These are phyloP conservation scores for Sporothrix luriei DNA, from an alignment of 2,329 filamentous ascomycete species.

Conservation along the genomic window DNA sequence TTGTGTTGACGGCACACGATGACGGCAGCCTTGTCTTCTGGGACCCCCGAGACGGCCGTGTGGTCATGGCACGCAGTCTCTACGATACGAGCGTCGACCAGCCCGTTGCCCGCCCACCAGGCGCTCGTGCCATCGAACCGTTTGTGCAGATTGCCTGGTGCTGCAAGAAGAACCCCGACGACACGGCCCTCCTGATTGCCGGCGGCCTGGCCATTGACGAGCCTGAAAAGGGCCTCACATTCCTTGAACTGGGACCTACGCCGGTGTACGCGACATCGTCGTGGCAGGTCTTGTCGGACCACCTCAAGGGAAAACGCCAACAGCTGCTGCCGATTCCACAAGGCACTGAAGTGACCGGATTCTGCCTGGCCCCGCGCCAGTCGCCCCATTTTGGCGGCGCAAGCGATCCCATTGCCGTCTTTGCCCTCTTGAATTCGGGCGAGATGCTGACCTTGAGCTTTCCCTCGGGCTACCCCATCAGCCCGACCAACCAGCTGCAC, in stretches of 20 bases:
- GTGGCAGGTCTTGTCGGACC: conserved; percentile 78
- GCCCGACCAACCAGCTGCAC: conserved; percentile 89
- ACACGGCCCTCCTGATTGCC: conserved; percentile 84
- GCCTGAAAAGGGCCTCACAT: conserved; percentile 75
- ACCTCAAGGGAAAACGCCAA: conserved; percentile 77
- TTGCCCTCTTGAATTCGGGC: conserved; percentile 79
- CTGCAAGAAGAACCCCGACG: conserved; percentile 89
- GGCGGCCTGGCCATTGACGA: conserved; percentile 73
- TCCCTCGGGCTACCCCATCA: conserved; percentile 86
- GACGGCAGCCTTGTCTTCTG: conserved; percentile 92
- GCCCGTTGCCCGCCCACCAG: conserved; percentile 53
- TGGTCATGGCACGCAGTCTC: conserved; percentile 81
- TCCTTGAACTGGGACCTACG: conserved; percentile 85
- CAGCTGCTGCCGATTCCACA: conserved; percentile 73
- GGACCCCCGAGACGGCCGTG: conserved; percentile 85
- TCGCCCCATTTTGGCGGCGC: conserved; percentile 86
- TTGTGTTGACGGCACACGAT: conserved; percentile 82
- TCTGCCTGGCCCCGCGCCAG: conserved; percentile 77
- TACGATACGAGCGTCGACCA: conserved; percentile 73
- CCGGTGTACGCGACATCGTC: conserved; percentile 89
- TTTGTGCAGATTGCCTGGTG: conserved; percentile 86
- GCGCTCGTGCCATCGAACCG: conserved; percentile 67
- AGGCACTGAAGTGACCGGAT: conserved; percentile 75
- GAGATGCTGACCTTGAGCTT: conserved; percentile 90
- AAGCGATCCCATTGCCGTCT: conserved; percentile 85